Evolutionary conservation across 1,284 basidiomycete species (phyloP), one percentile per base, ranked within the genome.

Genomic region (Filobasidium uniguttulatum): DNA sequence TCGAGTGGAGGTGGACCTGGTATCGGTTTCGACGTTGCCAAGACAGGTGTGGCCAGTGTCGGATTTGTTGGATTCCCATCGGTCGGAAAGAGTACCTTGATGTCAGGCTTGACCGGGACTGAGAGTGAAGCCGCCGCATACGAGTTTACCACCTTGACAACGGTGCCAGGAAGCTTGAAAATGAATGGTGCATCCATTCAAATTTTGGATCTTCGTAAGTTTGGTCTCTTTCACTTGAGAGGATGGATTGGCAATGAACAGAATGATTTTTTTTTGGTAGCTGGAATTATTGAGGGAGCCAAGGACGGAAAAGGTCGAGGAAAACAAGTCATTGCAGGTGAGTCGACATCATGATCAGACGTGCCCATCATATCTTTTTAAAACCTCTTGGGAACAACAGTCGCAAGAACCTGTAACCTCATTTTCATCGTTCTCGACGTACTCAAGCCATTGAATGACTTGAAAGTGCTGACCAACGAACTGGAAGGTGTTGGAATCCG

Each of bases 391-490:
- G n/a, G 23, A 36, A 54, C 31, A 46, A 25, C 69, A 85, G 91
- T 97, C 56, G 90, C 91, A 19, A 80, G 93, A 56, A 97, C 94
- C 41, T 98, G 94, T 69, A 91, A 98, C 68, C 80, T 98, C 44
- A 97, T 99, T 58, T 98, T 97, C 69, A 97, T 99, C 65, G 85
- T 98, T 26, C 78, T 99, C 35, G 94, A 99, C 63, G 94, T 98
- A 12, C 78, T 94, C 35, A 99, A 98, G 71, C 94, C 94, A 10
- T 77, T 98, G 22, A 84, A 83, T 37, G 93, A 99, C 74, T 89
- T 98, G 64, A 83, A 79, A 49, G 73, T 94, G 61, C 86, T 98
- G 55, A 88, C 94, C 68, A 67, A 76, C 38, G 93, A 98, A 69
- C 70, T 98, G 56, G 93, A 98, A 76, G 90, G 90, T 26, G 96